These are phyloP conservation scores for Colletotrichum sp. DNA, from an alignment of 2,329 filamentous ascomycete genomes.

Conservation along the genomic window DNA sequence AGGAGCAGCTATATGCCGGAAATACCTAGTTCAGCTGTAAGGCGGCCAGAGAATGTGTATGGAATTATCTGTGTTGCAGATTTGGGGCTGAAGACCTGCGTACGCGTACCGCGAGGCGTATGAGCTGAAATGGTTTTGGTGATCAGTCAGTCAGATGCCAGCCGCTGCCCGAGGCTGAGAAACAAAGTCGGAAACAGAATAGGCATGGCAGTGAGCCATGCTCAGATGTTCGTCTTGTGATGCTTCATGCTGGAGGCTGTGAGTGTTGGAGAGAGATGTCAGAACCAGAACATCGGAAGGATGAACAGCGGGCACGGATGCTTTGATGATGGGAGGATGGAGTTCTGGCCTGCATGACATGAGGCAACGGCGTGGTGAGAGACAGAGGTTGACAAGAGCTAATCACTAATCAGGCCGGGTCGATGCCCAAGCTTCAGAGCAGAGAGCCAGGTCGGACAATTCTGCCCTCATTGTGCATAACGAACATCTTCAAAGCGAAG, in stretches of 20 bases:
- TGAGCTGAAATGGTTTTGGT: neutral
- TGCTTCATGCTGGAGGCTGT: neutral
- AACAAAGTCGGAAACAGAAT: neutral
- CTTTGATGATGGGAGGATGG: neutral
- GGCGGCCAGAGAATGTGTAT: neutral
- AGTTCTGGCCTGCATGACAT: conserved; percentile 15
- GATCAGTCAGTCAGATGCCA: neutral
- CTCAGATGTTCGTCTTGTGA: conserved; percentile 6
- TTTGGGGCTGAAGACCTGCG: neutral
- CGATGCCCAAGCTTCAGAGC: neutral
- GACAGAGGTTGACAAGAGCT: neutral
- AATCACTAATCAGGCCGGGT: neutral
- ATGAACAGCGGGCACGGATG: neutral
- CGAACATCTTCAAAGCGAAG: neutral
- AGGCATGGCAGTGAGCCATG: neutral
- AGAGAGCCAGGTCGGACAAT: neutral
- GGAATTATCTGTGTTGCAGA: neutral
- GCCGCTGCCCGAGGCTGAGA: neutral
- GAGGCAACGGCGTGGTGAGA: conserved; percentile 7
- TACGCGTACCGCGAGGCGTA: neutral
- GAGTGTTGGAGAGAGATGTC: neutral
- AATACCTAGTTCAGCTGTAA: neutral
- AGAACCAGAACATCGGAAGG: conserved; percentile 1
- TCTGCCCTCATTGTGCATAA: neutral
- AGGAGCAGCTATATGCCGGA: neutral